Evolutionary conservation across 208 protist genomes (phyloP).

Genomic region (Wallacemonas collosoma): DNA sequence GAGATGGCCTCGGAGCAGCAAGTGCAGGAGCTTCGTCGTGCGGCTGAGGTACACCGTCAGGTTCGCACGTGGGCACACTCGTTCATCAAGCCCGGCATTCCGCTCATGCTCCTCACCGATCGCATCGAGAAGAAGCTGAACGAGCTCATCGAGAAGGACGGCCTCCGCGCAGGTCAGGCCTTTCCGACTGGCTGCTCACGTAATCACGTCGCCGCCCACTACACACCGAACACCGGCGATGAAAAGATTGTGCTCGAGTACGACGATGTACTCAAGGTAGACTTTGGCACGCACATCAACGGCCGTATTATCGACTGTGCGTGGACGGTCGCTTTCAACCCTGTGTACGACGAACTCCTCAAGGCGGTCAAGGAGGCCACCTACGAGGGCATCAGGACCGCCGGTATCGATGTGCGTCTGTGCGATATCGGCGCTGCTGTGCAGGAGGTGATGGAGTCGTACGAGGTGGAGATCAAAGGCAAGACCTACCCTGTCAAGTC

Average conservation of each 20-base stretch:
- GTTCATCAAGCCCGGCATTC: conserved; percentile 93
- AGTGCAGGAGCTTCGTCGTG: conserved; percentile 88
- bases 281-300: conserved; percentile 99
- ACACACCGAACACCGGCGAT: conserved; percentile 97
- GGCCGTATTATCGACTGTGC: conserved; percentile 98
- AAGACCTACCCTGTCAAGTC: conserved; percentile 95
- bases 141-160: conserved; percentile 87
- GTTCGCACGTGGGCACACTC: conserved; percentile 88
- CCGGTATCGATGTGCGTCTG: conserved; percentile 96
- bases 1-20: conserved; percentile 72
- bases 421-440: conserved; percentile 96
- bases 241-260: conserved; percentile 92
- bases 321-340: conserved; percentile 97
- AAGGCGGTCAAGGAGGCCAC: conserved; percentile 97
- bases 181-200: conserved; percentile 95
- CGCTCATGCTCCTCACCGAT: conserved; percentile 93
- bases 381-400: conserved; percentile 96
- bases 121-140: conserved; percentile 87
- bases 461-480: conserved; percentile 96
- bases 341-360: conserved; percentile 95
- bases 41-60: conserved; percentile 93
- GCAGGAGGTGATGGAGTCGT: conserved; percentile 98
- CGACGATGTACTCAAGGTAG: conserved; percentile 98
- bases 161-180: conserved; percentile 85
- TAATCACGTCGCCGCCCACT: conserved; percentile 98